Base-by-base conservation (phyloP, 371 early-diverging fungal genomes). In the Smittium mucronatum region DNA sequence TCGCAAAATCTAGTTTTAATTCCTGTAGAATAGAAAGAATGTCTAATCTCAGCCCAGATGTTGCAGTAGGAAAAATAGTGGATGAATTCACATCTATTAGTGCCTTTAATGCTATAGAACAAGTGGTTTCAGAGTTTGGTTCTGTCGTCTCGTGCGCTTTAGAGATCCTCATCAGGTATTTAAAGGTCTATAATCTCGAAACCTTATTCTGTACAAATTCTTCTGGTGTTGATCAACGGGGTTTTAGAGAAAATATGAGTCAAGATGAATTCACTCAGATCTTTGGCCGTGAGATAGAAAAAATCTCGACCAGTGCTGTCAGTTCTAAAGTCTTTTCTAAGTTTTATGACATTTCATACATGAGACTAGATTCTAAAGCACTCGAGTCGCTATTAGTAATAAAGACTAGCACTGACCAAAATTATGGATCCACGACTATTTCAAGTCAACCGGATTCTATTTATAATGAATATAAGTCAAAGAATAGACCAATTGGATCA, bases 331-430 rank as follows among this genome's bases (percentile, higher is more conserved):
- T 80, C 47, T 88, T 90, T 70, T 74, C 74, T 47, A 85, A 86
- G 58, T 93, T 92, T 71, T 80, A 84, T 11, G 79, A 86, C 1
- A 71, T 83, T 16, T 82, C 84, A 2, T 85, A 89, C 68, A 91
- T 92, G 90, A 75, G 87, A 2, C 70, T 93, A 34, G 88, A 87
- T 35, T 89, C 86, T n/a, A 87, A 89, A 58, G 86, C 93, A 1
- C 67, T 77, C 58, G 71, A 71, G 57, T 71, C 78, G 17, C 73
- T 77, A 25, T 47, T 36, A 25, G 74, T 77, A 30, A 76, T 77
- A 36, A 35, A 8, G 32, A n/a, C 15, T 26, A n/a, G 11, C 15
- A 21, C 26, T 21, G 57, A 57, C n/a, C n/a, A n/a, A n/a, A n/a
- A n/a, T n/a, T n/a, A n/a, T n/a, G n/a, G n/a, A n/a, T n/a, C n/a